phyloP scores from a whole-genome alignment of 768 basidiomycete genomes.

The Naganishia vaughanmartiniae region DNA sequence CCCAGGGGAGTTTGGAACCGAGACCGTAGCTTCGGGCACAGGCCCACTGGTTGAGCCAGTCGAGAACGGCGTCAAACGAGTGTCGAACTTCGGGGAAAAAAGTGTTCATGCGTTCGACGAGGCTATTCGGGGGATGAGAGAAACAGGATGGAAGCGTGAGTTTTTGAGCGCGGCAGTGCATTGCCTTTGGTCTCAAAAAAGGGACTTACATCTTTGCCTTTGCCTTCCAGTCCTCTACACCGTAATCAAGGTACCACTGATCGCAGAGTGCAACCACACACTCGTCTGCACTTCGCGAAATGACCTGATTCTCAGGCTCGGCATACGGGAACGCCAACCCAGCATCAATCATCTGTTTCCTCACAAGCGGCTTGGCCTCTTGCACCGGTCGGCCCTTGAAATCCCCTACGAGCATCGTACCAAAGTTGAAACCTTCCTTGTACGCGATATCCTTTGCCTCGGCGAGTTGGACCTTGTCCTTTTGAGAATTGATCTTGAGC shows the following conservation, averaged over 20 bases:
- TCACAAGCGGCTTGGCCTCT: slow-evolving; percentile 85
- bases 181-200: background rate
- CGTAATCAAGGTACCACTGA: slow-evolving; percentile 99
- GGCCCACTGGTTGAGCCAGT: slow-evolving; percentile 98
- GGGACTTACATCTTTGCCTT: slow-evolving; percentile 72
- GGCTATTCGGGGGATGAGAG: slow-evolving; percentile 54
- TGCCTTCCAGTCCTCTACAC: slow-evolving; percentile 81
- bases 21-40: slow-evolving; percentile 97
- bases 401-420: slow-evolving; percentile 84
- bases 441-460: slow-evolving; percentile 98
- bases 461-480: slow-evolving; percentile 84
- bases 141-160: background rate
- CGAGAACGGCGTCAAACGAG: slow-evolving; percentile 82
- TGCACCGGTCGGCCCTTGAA: slow-evolving; percentile 84
- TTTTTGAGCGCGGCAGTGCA: background rate
- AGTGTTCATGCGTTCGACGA: slow-evolving; percentile 80
- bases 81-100: slow-evolving; percentile 89
- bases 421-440: slow-evolving; percentile 96
- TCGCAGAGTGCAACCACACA: slow-evolving; percentile 98
- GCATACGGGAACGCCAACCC: slow-evolving; percentile 85
- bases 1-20: slow-evolving; percentile 94
- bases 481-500: slow-evolving; percentile 91
- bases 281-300: slow-evolving; percentile 89
- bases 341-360: slow-evolving; percentile 73
- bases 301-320: slow-evolving; percentile 87